Evolutionary conservation across 2,329 filamentous ascomycete genomes (phyloP).

Genomic region (Xylaria sp.): DNA sequence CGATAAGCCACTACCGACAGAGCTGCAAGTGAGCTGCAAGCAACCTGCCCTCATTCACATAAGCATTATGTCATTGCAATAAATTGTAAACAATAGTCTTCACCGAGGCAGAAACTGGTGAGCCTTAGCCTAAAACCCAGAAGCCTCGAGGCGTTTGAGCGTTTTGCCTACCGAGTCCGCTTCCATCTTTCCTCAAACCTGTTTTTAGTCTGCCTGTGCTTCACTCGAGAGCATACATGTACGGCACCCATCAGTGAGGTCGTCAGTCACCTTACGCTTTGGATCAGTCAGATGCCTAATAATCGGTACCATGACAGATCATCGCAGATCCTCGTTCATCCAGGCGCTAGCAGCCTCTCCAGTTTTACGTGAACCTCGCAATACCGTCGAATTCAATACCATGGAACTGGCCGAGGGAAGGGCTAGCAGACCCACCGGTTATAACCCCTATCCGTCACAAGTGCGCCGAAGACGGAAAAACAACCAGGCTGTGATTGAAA

Average conservation of each 20-base stretch:
- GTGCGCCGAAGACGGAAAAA: slow-evolving; percentile 36
- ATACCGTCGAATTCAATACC: slow-evolving; percentile 13
- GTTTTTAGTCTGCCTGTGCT: slow-evolving; percentile 1
- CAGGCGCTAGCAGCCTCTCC: slow-evolving; percentile 1
- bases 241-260: not conserved
- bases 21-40: slow-evolving; percentile 3
- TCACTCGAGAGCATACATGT: not conserved
- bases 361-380: slow-evolving; percentile 5
- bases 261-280: not conserved
- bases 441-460: slow-evolving; percentile 28
- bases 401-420: slow-evolving; percentile 13
- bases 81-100: slow-evolving; percentile 3
- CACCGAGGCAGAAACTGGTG: slow-evolving; percentile 8
- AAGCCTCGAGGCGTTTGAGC: slow-evolving; percentile 1
- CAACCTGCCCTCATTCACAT: not conserved
- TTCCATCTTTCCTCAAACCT: not conserved
- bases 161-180: slow-evolving; percentile 1
- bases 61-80: slow-evolving; percentile 7
- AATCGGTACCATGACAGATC: slow-evolving; percentile 16
- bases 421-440: slow-evolving; percentile 4
- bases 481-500: slow-evolving; percentile 42
- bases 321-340: slow-evolving; percentile 4
- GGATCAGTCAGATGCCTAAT: not conserved
- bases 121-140: not conserved
- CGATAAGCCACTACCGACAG: slow-evolving; percentile 1